A percentile compares a stretch with the other conserved stretches of the same genome.
Evolutionary conservation across 2,329 filamentous ascomycete species (phyloP).

Genomic region (Knufia petricola): DNA sequence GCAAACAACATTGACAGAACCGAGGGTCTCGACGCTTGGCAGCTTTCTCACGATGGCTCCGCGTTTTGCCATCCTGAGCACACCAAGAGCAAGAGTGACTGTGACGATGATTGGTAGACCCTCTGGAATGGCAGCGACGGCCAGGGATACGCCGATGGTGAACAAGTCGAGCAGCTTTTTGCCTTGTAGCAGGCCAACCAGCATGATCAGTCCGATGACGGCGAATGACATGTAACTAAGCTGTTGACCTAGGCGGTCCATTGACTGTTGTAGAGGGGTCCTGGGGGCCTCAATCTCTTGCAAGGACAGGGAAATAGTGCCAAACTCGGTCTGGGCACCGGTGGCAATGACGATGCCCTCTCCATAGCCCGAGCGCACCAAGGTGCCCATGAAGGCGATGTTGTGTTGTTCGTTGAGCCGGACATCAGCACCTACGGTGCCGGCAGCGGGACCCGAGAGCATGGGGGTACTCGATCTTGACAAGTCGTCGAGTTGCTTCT

Average conservation of each 20-base stretch:
- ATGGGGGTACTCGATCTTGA: conserved; percentile 45
- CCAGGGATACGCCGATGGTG: conserved; percentile 91
- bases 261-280: conserved; percentile 86
- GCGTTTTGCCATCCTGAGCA: conserved; percentile 89
- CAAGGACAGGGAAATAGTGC: conserved; percentile 86
- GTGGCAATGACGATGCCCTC: conserved; percentile 97
- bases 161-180: conserved; percentile 89
- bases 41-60: conserved; percentile 92
- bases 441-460: conserved; percentile 49
- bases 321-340: conserved; percentile 87
- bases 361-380: conserved; percentile 89
- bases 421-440: conserved; percentile 54
- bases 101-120: conserved; percentile 97
- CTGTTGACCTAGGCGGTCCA: conserved; percentile 95
- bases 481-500: conserved; percentile 26
- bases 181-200: conserved; percentile 83
- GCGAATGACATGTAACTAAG: conserved; percentile 94
- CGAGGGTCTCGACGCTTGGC: conserved; percentile 92
- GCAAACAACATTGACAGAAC: conserved; percentile 99
- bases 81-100: conserved; percentile 86
- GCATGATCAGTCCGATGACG: conserved; percentile 84
- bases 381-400: conserved; percentile 94
- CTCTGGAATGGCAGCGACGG: conserved; percentile 94
- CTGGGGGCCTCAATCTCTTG: conserved; percentile 91
- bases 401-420: conserved; percentile 69